phyloP scores from a whole-genome alignment of 495 filamentous ascomycete genomes.

The Xylaria intraflava region DNA sequence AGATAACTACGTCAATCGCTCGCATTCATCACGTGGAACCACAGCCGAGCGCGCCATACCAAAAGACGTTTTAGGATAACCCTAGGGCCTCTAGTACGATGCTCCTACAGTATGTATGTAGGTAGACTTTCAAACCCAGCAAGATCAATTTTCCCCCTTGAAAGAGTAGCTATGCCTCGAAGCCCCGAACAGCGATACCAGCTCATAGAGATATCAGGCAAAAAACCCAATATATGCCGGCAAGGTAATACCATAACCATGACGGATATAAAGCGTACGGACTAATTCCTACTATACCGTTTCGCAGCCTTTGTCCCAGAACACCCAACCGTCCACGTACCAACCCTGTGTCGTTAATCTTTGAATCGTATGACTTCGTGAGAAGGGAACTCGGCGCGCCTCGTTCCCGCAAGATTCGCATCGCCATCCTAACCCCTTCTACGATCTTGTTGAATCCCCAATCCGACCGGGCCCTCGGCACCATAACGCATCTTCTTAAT shows the following conservation, averaged over 20 bases:
- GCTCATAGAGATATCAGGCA: too few species aligned
- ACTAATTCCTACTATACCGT: background rate
- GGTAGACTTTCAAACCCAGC: too few species aligned
- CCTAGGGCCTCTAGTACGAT: too few species aligned
- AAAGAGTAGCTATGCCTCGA: too few species aligned
- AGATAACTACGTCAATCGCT: too few species aligned
- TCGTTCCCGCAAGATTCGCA: background rate
- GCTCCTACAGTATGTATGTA: too few species aligned
- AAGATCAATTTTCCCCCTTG: too few species aligned
- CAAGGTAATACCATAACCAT: background rate
- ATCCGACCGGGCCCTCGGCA: conserved; percentile 46
- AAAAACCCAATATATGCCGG: background rate
- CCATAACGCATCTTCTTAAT: conserved; percentile 56
- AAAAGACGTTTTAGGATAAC: too few species aligned
- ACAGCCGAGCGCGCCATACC: too few species aligned
- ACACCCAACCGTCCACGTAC: background rate
- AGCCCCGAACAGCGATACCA: too few species aligned
- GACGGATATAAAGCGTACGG: conserved; percentile 8
- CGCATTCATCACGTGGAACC: too few species aligned
- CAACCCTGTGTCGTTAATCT: conserved; percentile 8
- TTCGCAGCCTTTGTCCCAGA: background rate
- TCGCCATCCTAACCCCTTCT: background rate
- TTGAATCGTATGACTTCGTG: conserved; percentile 7
- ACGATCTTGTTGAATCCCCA: conserved; percentile 53
- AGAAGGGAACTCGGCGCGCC: background rate